Base-by-base conservation (phyloP, 306 rosid species). In the Hippophae rhamnoides region DNA sequence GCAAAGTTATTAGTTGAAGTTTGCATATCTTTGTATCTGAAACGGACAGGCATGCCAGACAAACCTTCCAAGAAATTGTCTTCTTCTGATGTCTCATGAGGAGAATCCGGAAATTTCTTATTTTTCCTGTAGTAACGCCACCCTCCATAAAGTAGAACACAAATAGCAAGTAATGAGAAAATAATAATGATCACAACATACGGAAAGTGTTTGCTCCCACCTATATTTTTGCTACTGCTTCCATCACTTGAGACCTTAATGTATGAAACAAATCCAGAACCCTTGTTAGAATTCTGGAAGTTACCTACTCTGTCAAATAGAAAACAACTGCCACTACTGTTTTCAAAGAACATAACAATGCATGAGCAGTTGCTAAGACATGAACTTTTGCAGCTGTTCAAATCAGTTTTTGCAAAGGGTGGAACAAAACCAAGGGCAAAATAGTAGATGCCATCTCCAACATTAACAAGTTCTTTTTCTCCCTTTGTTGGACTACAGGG, bases 11-110 rank as follows among this genome's bases (percentile, higher is more conserved):
- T 82, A n/a, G 99, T 88, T 12, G 96, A 96, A 8, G 67, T 71
- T 74, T 78, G 81, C 47, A 92, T 89, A 47, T 92, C 88, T 50
- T 47, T 68, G 78, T 78, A 88, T 57, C 80, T 81, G 72, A 62
- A 92, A 48, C 99, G 95, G 44, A 85, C 54, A 1, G 98, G 90
- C 85, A 84, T 69, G 31, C 96, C 88, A 0, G 93, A 60, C 42
- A 92, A 69, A 72, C 64, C 79, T 76, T 82, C 93, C 74, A 83
- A 70, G 82, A 87, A 92, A 73, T 81, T 85, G 65, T 82, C 96
- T 76, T 92, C 98, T 43, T 85, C 98, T 10, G 98, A 85, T 50
- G 56, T 59, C 50, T 76, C 88, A 6, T 40, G 31, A 43, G 84
- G 74, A 43, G 92, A 71, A 44, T 68, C 76, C 0, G 85, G 82